Conservation (phyloP, 495 filamentous ascomycete species). For the Polyplosphaeria fusca region DNA sequence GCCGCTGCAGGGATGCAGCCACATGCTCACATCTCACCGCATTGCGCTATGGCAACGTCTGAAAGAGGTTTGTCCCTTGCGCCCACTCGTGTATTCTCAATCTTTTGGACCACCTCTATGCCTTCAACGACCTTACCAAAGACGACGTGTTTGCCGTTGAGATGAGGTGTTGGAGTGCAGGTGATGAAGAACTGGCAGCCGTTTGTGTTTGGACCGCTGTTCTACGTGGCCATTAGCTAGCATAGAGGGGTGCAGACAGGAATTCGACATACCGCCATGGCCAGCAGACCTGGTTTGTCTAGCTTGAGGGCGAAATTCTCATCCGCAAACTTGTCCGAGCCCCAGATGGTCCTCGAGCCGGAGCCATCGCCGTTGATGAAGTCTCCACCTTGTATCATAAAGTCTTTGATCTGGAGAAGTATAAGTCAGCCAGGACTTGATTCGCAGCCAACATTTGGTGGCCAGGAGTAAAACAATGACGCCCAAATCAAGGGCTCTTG, state of each 20-base stretch:
- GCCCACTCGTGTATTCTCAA: slow-evolving; percentile 80
- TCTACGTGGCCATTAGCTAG: slow-evolving; percentile 48
- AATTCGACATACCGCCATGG: slow-evolving; percentile 78
- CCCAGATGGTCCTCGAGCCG: slow-evolving; percentile 52
- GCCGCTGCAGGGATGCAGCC: not conserved
- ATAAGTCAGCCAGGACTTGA: too few species aligned
- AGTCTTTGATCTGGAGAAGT: slow-evolving; percentile 87
- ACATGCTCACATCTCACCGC: slow-evolving; percentile 56
- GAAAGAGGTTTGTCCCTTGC: slow-evolving; percentile 76
- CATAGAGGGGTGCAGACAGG: not conserved
- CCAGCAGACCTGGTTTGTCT: slow-evolving; percentile 72
- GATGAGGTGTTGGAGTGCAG: slow-evolving; percentile 71
- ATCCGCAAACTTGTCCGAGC: slow-evolving; percentile 61
- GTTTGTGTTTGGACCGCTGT: slow-evolving; percentile 89
- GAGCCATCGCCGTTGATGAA: slow-evolving; percentile 93
- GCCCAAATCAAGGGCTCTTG: too few species aligned
- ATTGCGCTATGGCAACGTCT: slow-evolving; percentile 82
- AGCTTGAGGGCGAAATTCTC: slow-evolving; percentile 85
- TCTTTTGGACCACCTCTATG: slow-evolving; percentile 83
- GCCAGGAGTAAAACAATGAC: too few species aligned
- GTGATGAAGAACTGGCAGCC: slow-evolving; percentile 98
- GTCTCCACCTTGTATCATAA: slow-evolving; percentile 97
- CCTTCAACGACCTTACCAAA: slow-evolving; percentile 90
- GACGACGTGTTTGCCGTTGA: slow-evolving; percentile 94
- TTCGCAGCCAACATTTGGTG: too few species aligned